phyloP scores from a whole-genome alignment of 2,329 filamentous ascomycete species.

The Paecilomyces sp. region DNA sequence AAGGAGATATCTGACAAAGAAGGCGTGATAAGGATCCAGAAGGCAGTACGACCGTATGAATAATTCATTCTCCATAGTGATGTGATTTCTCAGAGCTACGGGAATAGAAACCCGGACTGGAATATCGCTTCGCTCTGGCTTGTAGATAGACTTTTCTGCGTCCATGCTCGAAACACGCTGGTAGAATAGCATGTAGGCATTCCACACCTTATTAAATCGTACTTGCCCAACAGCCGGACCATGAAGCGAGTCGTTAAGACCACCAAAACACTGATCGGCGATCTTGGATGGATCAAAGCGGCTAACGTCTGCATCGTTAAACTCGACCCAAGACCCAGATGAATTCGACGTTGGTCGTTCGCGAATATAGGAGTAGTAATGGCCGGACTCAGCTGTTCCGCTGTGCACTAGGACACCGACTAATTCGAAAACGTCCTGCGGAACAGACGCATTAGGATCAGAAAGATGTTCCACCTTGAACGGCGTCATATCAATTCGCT shows the following conservation, averaged over 20 bases:
- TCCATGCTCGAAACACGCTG: conserved; percentile 65
- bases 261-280: conserved; percentile 73
- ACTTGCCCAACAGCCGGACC: conserved; percentile 38
- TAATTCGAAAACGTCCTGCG: conserved; percentile 78
- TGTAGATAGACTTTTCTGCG: conserved; percentile 44
- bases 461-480: conserved; percentile 85
- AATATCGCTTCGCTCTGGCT: conserved; percentile 40
- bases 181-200: conserved; percentile 98
- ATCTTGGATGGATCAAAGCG: conserved; percentile 68
- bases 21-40: conserved; percentile 64
- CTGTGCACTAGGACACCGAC: conserved; percentile 93
- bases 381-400: conserved; percentile 85
- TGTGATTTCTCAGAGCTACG: conserved; percentile 43
- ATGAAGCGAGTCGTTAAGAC: conserved; percentile 50
- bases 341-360: conserved; percentile 56
- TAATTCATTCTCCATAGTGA: conserved; percentile 64
- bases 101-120: conserved; percentile 43
- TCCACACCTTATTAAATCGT: conserved; percentile 62
- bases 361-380: conserved; percentile 94
- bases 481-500: conserved; percentile 73
- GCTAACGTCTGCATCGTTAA: conserved; percentile 82
- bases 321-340: conserved; percentile 68
- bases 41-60: conserved; percentile 72
- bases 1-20: conserved; percentile 60
- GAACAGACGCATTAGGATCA: conserved; percentile 46